Conservation (phyloP, 2,329 filamentous ascomycete genomes). For the Aspergillus oerlinghausenensis region DNA sequence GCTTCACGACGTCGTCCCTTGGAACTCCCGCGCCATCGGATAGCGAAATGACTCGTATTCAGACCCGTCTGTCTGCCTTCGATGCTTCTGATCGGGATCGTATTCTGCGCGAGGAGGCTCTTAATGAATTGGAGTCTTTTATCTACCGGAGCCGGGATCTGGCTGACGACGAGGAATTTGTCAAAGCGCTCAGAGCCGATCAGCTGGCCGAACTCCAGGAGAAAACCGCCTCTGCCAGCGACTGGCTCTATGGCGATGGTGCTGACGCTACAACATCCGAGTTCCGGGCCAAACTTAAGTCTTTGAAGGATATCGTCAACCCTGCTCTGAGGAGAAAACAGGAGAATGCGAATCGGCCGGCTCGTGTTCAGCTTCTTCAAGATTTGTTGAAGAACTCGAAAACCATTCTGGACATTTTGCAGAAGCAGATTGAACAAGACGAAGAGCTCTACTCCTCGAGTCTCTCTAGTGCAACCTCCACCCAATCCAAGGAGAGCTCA, state of each 20-base stretch:
- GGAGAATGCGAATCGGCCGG: constrained; percentile 68
- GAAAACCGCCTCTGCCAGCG: constrained; percentile 65
- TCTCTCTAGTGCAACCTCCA: constrained; percentile 41
- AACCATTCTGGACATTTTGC: constrained; percentile 65
- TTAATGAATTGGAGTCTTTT: constrained; percentile 90
- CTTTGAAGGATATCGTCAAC: constrained; percentile 69
- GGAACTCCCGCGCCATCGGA: constrained; percentile 35
- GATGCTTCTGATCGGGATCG: constrained; percentile 78
- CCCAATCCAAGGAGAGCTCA: constrained; percentile 34
- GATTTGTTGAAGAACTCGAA: constrained; percentile 67
- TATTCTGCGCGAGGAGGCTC: constrained; percentile 71
- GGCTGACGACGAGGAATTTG: constrained; percentile 70
- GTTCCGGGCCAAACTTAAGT: constrained; percentile 71
- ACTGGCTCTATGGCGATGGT: constrained; percentile 90
- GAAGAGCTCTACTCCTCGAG: constrained; percentile 56
- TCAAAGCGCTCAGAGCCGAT: constrained; percentile 63
- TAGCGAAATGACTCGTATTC: constrained; percentile 47
- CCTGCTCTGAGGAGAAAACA: constrained; percentile 72
- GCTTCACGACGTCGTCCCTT: constrained; percentile 46
- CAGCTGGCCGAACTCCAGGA: constrained; percentile 64
- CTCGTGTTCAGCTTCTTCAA: constrained; percentile 62
- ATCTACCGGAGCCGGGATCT: constrained; percentile 86
- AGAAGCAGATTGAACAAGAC: constrained; percentile 68
- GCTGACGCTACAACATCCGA: constrained; percentile 68
- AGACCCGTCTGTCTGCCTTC: constrained; percentile 75